phyloP scores from a whole-genome alignment of 768 basidiomycete species.

The Sistotremastrum suecicum region DNA sequence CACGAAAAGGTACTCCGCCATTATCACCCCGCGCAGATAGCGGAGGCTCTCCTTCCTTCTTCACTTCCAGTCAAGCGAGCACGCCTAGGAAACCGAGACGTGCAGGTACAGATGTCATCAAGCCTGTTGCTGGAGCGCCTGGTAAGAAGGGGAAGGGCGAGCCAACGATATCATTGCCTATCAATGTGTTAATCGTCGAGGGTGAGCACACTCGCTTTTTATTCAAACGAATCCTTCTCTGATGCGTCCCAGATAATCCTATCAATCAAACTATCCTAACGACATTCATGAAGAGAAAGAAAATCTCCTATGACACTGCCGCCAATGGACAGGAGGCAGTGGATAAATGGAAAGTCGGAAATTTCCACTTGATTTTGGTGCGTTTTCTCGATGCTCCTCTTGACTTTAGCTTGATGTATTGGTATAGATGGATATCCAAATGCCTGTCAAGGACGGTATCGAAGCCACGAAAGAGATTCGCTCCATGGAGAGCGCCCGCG shows the following conservation, averaged over 20 bases:
- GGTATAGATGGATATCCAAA: conserved; percentile 95
- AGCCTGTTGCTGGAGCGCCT: conserved; percentile 14
- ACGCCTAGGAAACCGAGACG: conserved; percentile 16
- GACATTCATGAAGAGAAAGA: conserved; percentile 94
- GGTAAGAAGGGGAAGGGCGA: conserved; percentile 43
- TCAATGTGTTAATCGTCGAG: conserved; percentile 96
- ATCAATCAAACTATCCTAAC: conserved; percentile 96
- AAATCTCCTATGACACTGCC: conserved; percentile 88
- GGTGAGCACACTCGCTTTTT: conserved; percentile 34
- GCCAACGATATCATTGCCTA: conserved; percentile 79
- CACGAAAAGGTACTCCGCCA: too few species aligned
- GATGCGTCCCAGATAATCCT: conserved; percentile 61
- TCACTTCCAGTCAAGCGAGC: conserved; percentile 1
- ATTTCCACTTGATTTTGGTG: conserved; percentile 91
- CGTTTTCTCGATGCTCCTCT: conserved; percentile 17
- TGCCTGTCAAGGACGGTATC: conserved; percentile 98
- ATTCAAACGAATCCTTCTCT: neutral
- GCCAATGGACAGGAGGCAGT: conserved; percentile 94
- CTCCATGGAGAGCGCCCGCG: conserved; percentile 61
- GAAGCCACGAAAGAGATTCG: conserved; percentile 94
- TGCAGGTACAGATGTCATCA: conserved; percentile 15
- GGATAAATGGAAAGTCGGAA: conserved; percentile 84
- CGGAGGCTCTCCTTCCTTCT: too few species aligned
- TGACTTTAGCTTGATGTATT: conserved; percentile 7
- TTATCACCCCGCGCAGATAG: too few species aligned